phyloP scores from a whole-genome alignment of 768 basidiomycete genomes.

The Suillus subluteus region DNA sequence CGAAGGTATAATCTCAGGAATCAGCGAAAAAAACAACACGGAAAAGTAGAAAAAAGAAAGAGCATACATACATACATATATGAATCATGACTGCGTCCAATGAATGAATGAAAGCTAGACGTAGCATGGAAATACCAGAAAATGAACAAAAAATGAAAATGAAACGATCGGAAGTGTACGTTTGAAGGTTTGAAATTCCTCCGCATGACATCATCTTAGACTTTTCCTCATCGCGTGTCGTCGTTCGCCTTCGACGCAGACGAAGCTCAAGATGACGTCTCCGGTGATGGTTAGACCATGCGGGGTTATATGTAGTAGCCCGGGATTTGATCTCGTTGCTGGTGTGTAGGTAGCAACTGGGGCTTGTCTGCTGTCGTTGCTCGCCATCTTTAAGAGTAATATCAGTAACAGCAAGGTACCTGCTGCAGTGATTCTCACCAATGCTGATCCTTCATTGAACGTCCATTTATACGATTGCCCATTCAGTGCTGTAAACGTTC shows the following conservation, averaged over 20 bases:
- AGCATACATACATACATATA: background rate
- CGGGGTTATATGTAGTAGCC: constrained; percentile 36
- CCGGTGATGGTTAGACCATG: constrained; percentile 35
- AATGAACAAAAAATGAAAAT: too few relatives aligned
- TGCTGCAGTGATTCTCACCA: constrained; percentile 24
- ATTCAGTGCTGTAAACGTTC: constrained; percentile 38
- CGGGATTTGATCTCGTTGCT: constrained; percentile 29
- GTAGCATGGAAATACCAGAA: background rate
- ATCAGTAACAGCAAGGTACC: background rate
- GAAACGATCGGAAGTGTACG: background rate
- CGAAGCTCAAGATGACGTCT: constrained; percentile 36
- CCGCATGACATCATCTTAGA: constrained; percentile 4
- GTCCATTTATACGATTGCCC: constrained; percentile 39
- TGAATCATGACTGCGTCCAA: background rate
- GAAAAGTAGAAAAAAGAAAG: background rate
- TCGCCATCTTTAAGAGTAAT: constrained; percentile 28
- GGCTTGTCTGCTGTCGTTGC: constrained; percentile 37
- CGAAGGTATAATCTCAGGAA: background rate
- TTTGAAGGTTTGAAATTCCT: background rate
- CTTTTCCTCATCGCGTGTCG: constrained; percentile 31
- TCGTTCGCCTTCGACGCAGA: constrained; percentile 37
- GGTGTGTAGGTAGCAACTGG: constrained; percentile 35
- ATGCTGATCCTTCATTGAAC: constrained; percentile 34
- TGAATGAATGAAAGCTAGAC: background rate
- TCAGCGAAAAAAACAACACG: background rate